Evolutionary conservation across 129 eudicot species (phyloP).

Genomic region (Chrysanthemum makinoi): DNA sequence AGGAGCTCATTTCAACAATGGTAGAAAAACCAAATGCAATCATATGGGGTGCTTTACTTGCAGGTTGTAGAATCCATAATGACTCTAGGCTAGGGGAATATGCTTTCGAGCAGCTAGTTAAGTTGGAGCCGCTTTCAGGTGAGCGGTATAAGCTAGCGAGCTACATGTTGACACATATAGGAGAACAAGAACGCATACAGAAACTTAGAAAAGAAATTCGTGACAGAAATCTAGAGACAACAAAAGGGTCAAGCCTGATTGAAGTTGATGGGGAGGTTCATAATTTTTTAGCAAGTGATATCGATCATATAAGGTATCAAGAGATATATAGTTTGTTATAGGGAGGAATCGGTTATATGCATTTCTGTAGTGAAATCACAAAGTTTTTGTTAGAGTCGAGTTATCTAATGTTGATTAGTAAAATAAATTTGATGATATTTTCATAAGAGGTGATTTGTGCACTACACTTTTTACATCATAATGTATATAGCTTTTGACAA

Average conservation of each 20-base stretch:
- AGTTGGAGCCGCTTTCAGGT: constrained; percentile 36
- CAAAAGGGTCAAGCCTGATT: constrained; percentile 38
- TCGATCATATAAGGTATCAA: constrained; percentile 30
- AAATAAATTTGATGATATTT: too few species aligned
- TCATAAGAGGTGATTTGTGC: too few species aligned
- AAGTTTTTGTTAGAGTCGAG: too few species aligned
- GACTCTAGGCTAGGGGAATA: constrained; percentile 32
- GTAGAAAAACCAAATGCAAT: constrained; percentile 36
- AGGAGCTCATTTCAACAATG: constrained; percentile 39
- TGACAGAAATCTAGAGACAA: constrained; percentile 20
- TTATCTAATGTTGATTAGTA: too few species aligned
- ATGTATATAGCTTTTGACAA: too few species aligned
- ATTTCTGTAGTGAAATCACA: too few species aligned
- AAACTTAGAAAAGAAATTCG: constrained; percentile 27
- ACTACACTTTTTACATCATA: too few species aligned
- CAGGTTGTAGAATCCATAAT: constrained; percentile 37
- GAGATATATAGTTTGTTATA: constrained; percentile 40
- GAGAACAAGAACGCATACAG: constrained; percentile 15
- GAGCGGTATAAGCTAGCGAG: constrained; percentile 34
- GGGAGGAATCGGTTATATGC: constrained; percentile 7
- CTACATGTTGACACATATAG: constrained; percentile 26
- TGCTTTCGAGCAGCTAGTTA: constrained; percentile 33
- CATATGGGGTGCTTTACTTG: constrained; percentile 51
- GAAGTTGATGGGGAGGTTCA: constrained; percentile 47
- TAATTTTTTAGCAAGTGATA: constrained; percentile 39